Conservation (phyloP, 352 stramenopile genomes). For the Phytophthora aleatoria region DNA sequence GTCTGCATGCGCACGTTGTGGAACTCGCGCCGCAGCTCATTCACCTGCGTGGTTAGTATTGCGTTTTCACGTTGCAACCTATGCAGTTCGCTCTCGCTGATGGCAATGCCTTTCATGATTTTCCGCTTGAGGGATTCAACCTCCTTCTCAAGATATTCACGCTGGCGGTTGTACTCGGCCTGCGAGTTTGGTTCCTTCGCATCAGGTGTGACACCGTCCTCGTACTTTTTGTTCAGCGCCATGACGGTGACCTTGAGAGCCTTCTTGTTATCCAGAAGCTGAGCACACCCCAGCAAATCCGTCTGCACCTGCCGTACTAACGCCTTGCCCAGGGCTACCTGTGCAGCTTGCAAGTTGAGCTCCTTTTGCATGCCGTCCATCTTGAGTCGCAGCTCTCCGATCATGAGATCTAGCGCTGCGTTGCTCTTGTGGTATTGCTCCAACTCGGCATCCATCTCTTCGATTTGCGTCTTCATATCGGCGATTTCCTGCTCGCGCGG, state of each 20-base stretch:
- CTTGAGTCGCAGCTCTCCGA: conserved; percentile 93
- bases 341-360: conserved; percentile 66
- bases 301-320: conserved; percentile 81
- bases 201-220: conserved; percentile 69
- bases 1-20: conserved; percentile 79
- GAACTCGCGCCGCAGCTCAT: conserved; percentile 84
- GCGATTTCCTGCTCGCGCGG: conserved; percentile 94
- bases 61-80: conserved; percentile 84
- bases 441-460: conserved; percentile 95
- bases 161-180: conserved; percentile 91
- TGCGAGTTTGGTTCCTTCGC: conserved; percentile 91
- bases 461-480: conserved; percentile 95
- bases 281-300: conserved; percentile 73
- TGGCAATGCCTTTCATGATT: conserved; percentile 88
- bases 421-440: conserved; percentile 97
- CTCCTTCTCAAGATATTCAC: conserved; percentile 92
- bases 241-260: conserved; percentile 79
- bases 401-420: conserved; percentile 93
- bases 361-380: conserved; percentile 93
- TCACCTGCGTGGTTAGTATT: conserved; percentile 80
- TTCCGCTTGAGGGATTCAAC: conserved; percentile 91
- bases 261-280: conserved; percentile 81
- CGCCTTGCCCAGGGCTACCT: conserved; percentile 67
- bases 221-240: conserved; percentile 87
- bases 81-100: conserved; percentile 83